Conservation (phyloP, 2,329 filamentous ascomycete species). For the Colletotrichum truncatum region DNA sequence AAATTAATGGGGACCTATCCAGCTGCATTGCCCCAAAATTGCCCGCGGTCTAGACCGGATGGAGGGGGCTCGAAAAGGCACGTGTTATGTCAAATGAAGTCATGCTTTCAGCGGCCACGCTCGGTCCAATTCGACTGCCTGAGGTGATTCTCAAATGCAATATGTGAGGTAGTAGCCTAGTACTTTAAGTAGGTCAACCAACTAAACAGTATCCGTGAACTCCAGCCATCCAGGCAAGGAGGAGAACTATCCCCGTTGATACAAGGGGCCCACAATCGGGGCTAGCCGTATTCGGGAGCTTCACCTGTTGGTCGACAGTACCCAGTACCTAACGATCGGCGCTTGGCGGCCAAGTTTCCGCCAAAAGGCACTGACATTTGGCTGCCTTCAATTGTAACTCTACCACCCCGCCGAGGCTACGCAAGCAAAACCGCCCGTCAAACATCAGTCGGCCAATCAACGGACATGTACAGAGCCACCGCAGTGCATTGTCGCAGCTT, state of each 20-base stretch:
- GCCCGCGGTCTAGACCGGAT: slow-evolving; percentile 13
- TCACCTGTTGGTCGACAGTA: background rate
- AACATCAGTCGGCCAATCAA: slow-evolving; percentile 21
- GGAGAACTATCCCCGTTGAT: background rate
- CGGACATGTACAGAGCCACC: slow-evolving; percentile 7
- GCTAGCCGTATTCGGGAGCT: slow-evolving; percentile 3
- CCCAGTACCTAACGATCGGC: slow-evolving; percentile 19
- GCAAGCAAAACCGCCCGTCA: slow-evolving; percentile 18
- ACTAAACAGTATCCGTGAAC: background rate
- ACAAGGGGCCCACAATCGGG: background rate
- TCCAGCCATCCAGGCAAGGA: background rate
- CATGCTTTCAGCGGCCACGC: slow-evolving; percentile 9
- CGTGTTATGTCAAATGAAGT: slow-evolving; percentile 24
- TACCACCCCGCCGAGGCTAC: slow-evolving; percentile 29
- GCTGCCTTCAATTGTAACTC: slow-evolving; percentile 14
- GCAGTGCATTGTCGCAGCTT: slow-evolving; percentile 19
- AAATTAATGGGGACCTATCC: slow-evolving; percentile 10
- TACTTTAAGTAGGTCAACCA: background rate
- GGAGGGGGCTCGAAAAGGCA: background rate
- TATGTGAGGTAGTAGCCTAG: background rate
- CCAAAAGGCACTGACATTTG: background rate
- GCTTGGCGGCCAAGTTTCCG: background rate
- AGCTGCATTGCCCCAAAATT: slow-evolving; percentile 4
- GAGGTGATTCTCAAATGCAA: background rate
- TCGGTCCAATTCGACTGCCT: background rate